Base-by-base conservation (phyloP, 805 yeast genomes). In the Metschnikowia matae region DNA sequence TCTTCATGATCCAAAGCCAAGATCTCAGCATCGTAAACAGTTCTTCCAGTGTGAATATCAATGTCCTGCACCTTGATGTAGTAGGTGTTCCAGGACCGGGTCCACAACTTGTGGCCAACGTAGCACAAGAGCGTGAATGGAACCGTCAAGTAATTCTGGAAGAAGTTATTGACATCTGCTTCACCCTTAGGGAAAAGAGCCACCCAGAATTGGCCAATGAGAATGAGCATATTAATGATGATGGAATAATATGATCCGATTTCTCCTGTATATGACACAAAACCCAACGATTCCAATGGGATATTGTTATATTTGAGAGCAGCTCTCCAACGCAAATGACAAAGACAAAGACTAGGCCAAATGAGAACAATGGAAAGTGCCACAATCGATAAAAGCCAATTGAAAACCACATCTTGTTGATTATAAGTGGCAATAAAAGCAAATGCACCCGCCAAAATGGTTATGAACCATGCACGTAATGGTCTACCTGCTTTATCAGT, bases 121-220 rank as follows among this genome's bases (percentile, higher is more conserved):
- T 59, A 63, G 44, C 59, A 63, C 21, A 57, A 39, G 35, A 63
- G 50, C 18, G 61, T 49, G 51, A 62, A 58, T 2, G 65, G 65
- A 13, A 57, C 53, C n/a, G 65, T 62, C 49, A 61, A 59, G 55
- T 63, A 63, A 57, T 63, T 63, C 48, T 63, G 63, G 54, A 63
- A 63, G 50, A 63, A 63, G 43, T 60, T 55, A 56, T 64, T 68
- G 15, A 59, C 66, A 46, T 57, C 54, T 7, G 67, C 53, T 46
- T 59, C 55, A 18, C 60, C 56, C 36, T 49, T 47, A 1, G 78
- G 78, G 64, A 54, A 73, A 49, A 73, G 68, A 4, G 77, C 74
- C 44, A 73, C 71, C 75, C 75, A 73, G 59, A 73, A 73, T 57
- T 73, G 77, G 21, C 73, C 75, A 48, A 73, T 60, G 55, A 73